Percentiles rank a stretch among this genome's conserved stretches.
phyloP scores from a whole-genome alignment of 257 asterid species.

The Solanum okadae region DNA sequence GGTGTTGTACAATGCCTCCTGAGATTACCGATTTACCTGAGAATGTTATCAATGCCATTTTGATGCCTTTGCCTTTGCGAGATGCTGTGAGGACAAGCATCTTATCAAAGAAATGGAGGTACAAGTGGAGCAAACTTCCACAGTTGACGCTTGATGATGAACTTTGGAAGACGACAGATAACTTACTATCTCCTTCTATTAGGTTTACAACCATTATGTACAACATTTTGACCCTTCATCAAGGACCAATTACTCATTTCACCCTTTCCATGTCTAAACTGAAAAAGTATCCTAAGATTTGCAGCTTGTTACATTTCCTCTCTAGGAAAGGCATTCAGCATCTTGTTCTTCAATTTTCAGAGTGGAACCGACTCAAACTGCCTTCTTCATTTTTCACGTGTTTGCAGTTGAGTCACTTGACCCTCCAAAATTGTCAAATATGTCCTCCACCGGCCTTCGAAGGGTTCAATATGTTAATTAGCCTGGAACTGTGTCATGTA shows the following conservation, averaged over 20 bases:
- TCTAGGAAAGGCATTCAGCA: background rate
- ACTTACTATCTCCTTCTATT: background rate
- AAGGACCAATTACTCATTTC: background rate
- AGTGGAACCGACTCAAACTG: background rate
- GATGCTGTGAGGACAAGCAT: background rate
- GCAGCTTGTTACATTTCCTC: background rate
- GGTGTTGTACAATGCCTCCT: background rate
- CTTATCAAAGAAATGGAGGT: background rate
- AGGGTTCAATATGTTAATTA: background rate
- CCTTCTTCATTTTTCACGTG: background rate
- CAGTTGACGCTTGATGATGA: background rate
- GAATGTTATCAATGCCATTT: background rate
- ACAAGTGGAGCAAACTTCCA: background rate
- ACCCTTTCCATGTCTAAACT: background rate
- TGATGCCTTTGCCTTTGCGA: background rate
- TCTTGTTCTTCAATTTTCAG: background rate
- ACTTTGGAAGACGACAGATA: background rate
- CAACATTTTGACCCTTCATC: conserved; percentile 1
- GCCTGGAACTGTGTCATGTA: background rate
- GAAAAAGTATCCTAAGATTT: background rate
- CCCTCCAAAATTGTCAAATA: background rate
- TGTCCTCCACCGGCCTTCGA: background rate
- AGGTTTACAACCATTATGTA: background rate
- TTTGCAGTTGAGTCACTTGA: background rate
- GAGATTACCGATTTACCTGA: background rate